Evolutionary conservation across 1,139 yeast genomes (phyloP).

Genomic region (Hemisphaericaspora xylanilytica): DNA sequence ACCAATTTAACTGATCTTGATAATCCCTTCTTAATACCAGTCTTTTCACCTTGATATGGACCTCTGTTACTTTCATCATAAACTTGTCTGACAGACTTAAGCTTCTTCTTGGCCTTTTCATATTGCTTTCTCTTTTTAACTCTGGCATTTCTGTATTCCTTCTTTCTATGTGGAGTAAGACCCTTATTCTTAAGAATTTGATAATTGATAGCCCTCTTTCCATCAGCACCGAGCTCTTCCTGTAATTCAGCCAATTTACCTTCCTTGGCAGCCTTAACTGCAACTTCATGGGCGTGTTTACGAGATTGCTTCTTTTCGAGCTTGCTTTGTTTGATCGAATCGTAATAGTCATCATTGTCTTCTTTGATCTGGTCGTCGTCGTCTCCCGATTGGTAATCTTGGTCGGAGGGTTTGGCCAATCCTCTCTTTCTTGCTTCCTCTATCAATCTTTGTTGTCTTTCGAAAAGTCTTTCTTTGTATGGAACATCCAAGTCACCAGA

Average conservation of each 20-base stretch:
- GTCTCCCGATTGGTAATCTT: slow-evolving; percentile 54
- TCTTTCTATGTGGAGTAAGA: slow-evolving; percentile 85
- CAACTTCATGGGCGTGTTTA: slow-evolving; percentile 64
- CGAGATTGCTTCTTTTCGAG: slow-evolving; percentile 50
- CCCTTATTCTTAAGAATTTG: slow-evolving; percentile 96
- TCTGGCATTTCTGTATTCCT: slow-evolving; percentile 92
- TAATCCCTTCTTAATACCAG: slow-evolving; percentile 94
- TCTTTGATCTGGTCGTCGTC: slow-evolving; percentile 32
- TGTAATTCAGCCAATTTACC: slow-evolving; percentile 75
- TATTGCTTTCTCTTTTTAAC: slow-evolving; percentile 98
- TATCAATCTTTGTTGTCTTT: slow-evolving; percentile 79
- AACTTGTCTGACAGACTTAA: slow-evolving; percentile 85
- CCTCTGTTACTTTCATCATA: slow-evolving; percentile 70
- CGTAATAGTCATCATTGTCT: slow-evolving; percentile 49
- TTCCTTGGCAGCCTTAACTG: slow-evolving; percentile 77
- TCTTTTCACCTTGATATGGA: slow-evolving; percentile 89
- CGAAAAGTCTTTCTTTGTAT: slow-evolving; percentile 85
- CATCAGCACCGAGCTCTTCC: slow-evolving; percentile 67
- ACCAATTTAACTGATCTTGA: slow-evolving; percentile 80
- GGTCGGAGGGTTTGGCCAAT: slow-evolving; percentile 46
- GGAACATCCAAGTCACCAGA: slow-evolving; percentile 92
- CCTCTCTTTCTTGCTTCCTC: slow-evolving; percentile 92
- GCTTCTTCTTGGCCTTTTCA: slow-evolving; percentile 92
- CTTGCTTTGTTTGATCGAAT: slow-evolving; percentile 49
- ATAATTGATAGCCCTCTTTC: slow-evolving; percentile 92